Evolutionary conservation across 768 basidiomycete genomes (phyloP), one percentile per base, ranked within the genome.

Genomic region (Rhizopogon vulgaris): DNA sequence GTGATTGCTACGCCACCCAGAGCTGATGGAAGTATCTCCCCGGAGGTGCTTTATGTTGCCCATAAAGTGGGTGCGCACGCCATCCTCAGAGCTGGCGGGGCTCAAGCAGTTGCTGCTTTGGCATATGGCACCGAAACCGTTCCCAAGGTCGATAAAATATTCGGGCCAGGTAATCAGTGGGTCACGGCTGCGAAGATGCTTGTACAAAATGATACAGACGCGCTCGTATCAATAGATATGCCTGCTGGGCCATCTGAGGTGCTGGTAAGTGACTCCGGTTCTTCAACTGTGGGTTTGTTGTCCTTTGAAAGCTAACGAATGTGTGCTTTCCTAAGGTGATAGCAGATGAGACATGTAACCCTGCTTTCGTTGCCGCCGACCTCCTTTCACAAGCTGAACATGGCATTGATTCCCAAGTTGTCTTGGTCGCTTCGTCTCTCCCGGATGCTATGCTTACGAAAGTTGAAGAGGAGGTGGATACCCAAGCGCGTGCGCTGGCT

Each of bases 141-240:
- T 6, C 92, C 94, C 14, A 98, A 99, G 71, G 95, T 97, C 24
- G 96, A 99, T 77, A 99, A 99, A 74, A 94, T 99, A 60, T 95
- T 98, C 63, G 96, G 96, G 8, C 96, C 96, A 6, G 96, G 96
- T 24, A 99, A 99, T 66, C 96, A 98, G 68, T 99, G 94, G 93
- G 96, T 99, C 22, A 99, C 95, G 2, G 96, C 96, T 1, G 96
- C 95, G 48, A 99, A 99, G 74, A 97, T 99, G 96, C 71, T 95
- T 49, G 95, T 99, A 24, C 94, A 97, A 66, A 99, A 98, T 69
- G 96, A 99, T 64, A 94, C 94, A 11, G 90, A 94, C 61, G 95
- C 96, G 8, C 69, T 94, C 56, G 94, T 97, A 6, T 89, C 91
- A 14, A 99, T 98, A 61, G 96, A 99, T 69, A 98, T 99, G 92